Evolutionary conservation across 345 rosid species (phyloP).

Genomic region (Brassica nigra): DNA sequence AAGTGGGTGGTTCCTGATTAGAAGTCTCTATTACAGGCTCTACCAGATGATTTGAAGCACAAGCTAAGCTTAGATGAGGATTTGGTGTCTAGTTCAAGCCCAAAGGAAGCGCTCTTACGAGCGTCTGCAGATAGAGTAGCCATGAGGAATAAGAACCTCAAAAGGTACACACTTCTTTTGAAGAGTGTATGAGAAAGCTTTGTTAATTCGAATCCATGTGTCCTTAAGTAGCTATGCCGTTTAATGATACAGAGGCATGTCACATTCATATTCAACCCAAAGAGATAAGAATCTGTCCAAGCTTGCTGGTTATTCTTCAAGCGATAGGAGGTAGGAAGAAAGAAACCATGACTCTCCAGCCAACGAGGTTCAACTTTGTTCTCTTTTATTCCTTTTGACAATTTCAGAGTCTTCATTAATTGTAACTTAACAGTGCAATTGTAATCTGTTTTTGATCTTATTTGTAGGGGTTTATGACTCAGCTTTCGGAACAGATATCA

Average conservation of each 20-base stretch:
- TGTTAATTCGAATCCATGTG: slow-evolving; percentile 24
- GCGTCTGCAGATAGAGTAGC: slow-evolving; percentile 73
- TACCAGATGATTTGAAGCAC: slow-evolving; percentile 80
- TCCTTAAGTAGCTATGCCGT: slow-evolving; percentile 30
- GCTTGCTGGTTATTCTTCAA: slow-evolving; percentile 46
- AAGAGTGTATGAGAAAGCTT: slow-evolving; percentile 36
- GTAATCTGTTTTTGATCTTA: not conserved
- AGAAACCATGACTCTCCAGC: slow-evolving; percentile 51
- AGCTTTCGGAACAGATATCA: slow-evolving; percentile 89
- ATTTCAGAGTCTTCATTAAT: no score
- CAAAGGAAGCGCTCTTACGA: slow-evolving; percentile 72
- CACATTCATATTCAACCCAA: slow-evolving; percentile 86
- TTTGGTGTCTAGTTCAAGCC: slow-evolving; percentile 83
- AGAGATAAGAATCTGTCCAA: slow-evolving; percentile 68
- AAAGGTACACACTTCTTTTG: slow-evolving; percentile 56
- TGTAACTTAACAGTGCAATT: no score
- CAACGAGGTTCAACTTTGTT: slow-evolving; percentile 51
- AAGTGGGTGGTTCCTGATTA: slow-evolving; percentile 24
- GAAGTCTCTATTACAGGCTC: slow-evolving; percentile 50
- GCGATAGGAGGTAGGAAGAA: slow-evolving; percentile 52
- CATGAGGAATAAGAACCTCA: slow-evolving; percentile 67
- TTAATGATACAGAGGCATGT: slow-evolving; percentile 63
- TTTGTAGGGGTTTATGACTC: slow-evolving; percentile 67
- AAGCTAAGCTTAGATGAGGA: slow-evolving; percentile 91
- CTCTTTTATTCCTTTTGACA: not conserved